These are phyloP conservation scores for Ambrosia hybrid DNA, from an alignment of 140 eudicot genomes.

Conservation along the genomic window DNA sequence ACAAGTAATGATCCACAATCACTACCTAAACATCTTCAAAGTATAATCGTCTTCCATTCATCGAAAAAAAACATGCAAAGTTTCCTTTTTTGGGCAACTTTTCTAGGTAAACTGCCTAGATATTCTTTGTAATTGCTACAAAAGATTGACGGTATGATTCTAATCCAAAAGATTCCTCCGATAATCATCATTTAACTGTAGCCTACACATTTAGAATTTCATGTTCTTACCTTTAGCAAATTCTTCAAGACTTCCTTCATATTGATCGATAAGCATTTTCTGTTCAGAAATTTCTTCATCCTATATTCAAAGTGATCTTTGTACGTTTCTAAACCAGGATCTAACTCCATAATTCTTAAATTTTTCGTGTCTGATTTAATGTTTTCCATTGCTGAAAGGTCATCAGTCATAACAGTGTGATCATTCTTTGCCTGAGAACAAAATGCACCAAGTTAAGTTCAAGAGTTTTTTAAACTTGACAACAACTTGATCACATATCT, in stretches of 20 bases:
- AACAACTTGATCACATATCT: not conserved
- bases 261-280: conserved; percentile 59
- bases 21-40: not conserved
- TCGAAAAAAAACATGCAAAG: not conserved
- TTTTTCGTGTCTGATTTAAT: conserved; percentile 36
- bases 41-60: not conserved
- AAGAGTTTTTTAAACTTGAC: not conserved
- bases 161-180: not conserved
- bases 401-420: conserved; percentile 58
- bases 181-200: not conserved
- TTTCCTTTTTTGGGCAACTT: too few species aligned
- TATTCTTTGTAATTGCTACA: conserved; percentile 2
- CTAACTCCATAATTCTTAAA: conserved; percentile 52
- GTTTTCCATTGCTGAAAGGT: conserved; percentile 40
- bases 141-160: not conserved
- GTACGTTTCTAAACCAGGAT: conserved; percentile 65
- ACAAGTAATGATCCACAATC: not conserved
- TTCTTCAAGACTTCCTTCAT: conserved; percentile 86
- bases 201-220: conserved; percentile 4
- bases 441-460: conserved; percentile 15
- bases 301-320: conserved; percentile 70
- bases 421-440: conserved; percentile 43
- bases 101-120: not conserved
- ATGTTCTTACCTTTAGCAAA: conserved; percentile 75
- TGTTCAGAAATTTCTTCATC: conserved; percentile 72